These are phyloP conservation scores for Ogataea glucozyma DNA, from an alignment of 805 yeast species.

Conservation along the genomic window DNA sequence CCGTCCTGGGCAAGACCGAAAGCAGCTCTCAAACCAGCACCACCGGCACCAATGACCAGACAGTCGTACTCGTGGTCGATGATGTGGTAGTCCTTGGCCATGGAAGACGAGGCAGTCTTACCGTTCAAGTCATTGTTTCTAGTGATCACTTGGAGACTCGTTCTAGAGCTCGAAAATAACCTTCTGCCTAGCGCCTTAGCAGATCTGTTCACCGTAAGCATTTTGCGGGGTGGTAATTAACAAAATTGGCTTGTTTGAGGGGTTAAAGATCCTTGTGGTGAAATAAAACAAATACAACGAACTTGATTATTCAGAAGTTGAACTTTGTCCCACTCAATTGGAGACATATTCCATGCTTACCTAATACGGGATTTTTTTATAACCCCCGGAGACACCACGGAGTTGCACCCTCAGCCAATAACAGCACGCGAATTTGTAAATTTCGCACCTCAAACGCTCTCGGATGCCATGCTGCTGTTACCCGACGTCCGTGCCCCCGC, in stretches of 20 bases:
- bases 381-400: slow-evolving; percentile 19
- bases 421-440: slow-evolving; percentile 14
- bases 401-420: slow-evolving; percentile 16
- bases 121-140: slow-evolving; percentile 46
- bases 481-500: slow-evolving; percentile 8
- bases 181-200: slow-evolving; percentile 20
- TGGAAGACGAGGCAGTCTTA: slow-evolving; percentile 52
- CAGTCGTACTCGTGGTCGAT: slow-evolving; percentile 98
- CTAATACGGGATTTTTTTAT: not conserved
- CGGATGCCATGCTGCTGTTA: slow-evolving; percentile 8
- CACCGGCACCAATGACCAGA: slow-evolving; percentile 98
- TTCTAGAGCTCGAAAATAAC: slow-evolving; percentile 33
- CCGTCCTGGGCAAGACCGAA: slow-evolving; percentile 97
- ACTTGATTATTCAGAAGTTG: no score
- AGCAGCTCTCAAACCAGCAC: slow-evolving; percentile 98
- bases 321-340: not conserved
- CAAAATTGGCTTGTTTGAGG: no score
- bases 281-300: no score
- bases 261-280: no score
- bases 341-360: not conserved
- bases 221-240: no score
- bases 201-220: slow-evolving; percentile 30
- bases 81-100: slow-evolving; percentile 77
- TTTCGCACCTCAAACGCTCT: slow-evolving; percentile 5
- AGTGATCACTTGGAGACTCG: slow-evolving; percentile 35